Base-by-base conservation (phyloP, 805 yeast genomes). In the Kluyveromyces starmeri region DNA sequence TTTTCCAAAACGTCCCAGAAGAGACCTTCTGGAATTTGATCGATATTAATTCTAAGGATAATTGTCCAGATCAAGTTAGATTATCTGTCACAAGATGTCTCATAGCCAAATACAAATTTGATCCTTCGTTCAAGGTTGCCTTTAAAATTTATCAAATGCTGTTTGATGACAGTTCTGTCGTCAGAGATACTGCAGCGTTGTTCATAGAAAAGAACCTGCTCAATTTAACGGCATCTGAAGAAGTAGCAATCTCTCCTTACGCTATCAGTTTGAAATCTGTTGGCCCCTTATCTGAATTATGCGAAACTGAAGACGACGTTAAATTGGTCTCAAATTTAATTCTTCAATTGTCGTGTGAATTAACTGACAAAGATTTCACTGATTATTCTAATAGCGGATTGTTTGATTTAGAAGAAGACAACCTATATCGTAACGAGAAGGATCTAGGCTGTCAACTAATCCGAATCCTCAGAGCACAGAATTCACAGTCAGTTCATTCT, bases 361-460 rank as follows among this genome's bases (percentile, higher is more conserved):
- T n/a, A n/a, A n/a, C n/a, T n/a, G n/a, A n/a, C n/a, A n/a, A n/a
- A n/a, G n/a, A n/a, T n/a, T n/a, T n/a, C n/a, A n/a, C n/a, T n/a
- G n/a, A n/a, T n/a, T n/a, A n/a, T n/a, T n/a, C n/a, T n/a, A n/a
- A n/a, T n/a, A 55, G 62, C 13, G 59, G 65, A 2, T 51, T 85
- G 26, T 85, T 84, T 53, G 74, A 75, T 5, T 57, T 68, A 5
- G 96, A 85, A 49, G 73, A 72, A 45, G 71, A 68, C 36, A 83
- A 84, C 44, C 68, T 80, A 25, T 83, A 75, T 55, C 64, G 75
- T 44, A 73, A 77, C 47, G 68, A 65, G 10, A 50, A 67, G 7
- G 61, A 59, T 22, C 53, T 50, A 20, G 45, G 41, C 1, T 9
- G 35, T 3, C 53, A 52, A 26, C 39, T 48, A 15, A 37, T 46